Base-by-base conservation (phyloP, 305 asterid genomes). In the Solanum hybrid region DNA sequence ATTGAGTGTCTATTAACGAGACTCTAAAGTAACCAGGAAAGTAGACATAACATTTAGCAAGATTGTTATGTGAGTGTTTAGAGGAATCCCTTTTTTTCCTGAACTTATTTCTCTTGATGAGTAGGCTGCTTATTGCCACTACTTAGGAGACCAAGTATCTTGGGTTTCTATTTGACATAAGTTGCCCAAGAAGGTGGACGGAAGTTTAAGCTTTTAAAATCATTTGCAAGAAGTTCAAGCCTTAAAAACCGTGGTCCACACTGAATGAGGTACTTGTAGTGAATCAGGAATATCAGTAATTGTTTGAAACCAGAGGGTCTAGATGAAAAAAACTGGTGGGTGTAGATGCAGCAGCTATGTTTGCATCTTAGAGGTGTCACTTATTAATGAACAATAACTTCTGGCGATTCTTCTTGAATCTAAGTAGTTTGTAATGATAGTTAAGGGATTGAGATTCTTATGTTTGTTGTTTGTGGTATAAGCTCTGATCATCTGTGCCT, bases 241-340 rank as follows among this genome's bases (percentile, higher is more conserved):
- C 88, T 85, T 38, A 81, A 39, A 26, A 38, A 13, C 70, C 14
- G 3, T 39, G 17, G 34, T 38, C 36, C 24, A 81, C 15, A 39
- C 36, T 26, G 34, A 39, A 24, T 81, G 87, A 81, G 70, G 70
- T 81, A 39, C 36, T 26, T 38, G 65, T 24, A 80, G 65, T 81
- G 87, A 81, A 81, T 81, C 87, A 81, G 87, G 68, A 38, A 81
- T 81, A 39, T 81, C 61, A 24, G 87, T 81, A 38, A 79, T 81
- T 81, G 34, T 81, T 38, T 29, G 70, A 41, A 38, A 81, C 26
- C 70, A 38, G 87, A 81, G n/a, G 22, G 61, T 37, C 65, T 37
- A n/a, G 65, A 80, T 80, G 86, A 80, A 37, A 80, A n/a, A 80
- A 79, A 36, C 27, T 65, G 6, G 41, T 33, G 65, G 31, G 32